phyloP scores from a whole-genome alignment of 1,284 basidiomycete genomes.

The Ustanciosporium gigantosporum region DNA sequence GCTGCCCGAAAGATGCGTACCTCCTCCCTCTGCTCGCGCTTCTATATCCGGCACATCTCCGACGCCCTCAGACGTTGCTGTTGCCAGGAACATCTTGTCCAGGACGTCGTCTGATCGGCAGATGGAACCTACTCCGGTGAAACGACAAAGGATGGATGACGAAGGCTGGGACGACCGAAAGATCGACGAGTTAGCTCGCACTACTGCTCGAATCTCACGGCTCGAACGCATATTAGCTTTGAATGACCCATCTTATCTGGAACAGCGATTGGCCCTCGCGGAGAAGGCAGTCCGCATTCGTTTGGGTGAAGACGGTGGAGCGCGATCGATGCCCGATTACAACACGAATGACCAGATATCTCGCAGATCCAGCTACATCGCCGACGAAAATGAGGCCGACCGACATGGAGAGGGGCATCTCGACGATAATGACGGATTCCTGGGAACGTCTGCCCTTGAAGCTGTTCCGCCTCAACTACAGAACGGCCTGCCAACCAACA shows the following conservation, averaged over 20 bases:
- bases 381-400: slow-evolving; percentile 24
- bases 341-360: slow-evolving; percentile 5
- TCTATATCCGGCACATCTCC: slow-evolving; percentile 2
- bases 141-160: slow-evolving; percentile 14
- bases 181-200: slow-evolving; percentile 29
- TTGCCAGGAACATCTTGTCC: too few relatives aligned
- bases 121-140: slow-evolving; percentile 1
- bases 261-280: slow-evolving; percentile 29
- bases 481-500: slow-evolving; percentile 15
- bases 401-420: slow-evolving; percentile 30
- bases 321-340: slow-evolving; percentile 1
- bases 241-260: slow-evolving; percentile 26
- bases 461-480: slow-evolving; percentile 31
- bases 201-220: slow-evolving; percentile 26
- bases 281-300: slow-evolving; percentile 26
- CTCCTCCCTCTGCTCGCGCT: slow-evolving; percentile 24
- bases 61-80: slow-evolving; percentile 12
- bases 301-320: slow-evolving; percentile 13
- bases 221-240: slow-evolving; percentile 33
- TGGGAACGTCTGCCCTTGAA: slow-evolving; percentile 33
- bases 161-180: slow-evolving; percentile 31
- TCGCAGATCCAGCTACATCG: slow-evolving; percentile 15
- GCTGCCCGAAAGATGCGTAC: slow-evolving; percentile 35
- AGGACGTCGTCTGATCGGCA: background rate
- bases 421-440: slow-evolving; percentile 39